phyloP scores from a whole-genome alignment of 305 asterid genomes.

The Coffea humblotiana region DNA sequence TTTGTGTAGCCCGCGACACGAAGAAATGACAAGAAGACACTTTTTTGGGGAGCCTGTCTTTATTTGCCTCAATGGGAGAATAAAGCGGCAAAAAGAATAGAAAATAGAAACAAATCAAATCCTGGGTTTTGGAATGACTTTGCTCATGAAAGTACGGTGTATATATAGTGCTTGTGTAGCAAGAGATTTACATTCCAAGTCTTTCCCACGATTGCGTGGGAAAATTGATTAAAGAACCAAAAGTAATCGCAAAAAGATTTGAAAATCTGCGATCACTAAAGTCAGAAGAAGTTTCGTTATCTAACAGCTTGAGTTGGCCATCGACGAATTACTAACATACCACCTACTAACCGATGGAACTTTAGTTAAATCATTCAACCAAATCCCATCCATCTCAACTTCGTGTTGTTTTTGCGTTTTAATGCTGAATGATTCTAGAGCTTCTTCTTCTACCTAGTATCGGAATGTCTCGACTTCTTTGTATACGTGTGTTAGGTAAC shows the following conservation, averaged over 20 bases:
- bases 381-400: background rate
- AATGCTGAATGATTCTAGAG: background rate
- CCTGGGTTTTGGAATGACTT: background rate
- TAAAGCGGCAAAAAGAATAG: background rate
- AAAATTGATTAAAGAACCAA: background rate
- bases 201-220: constrained; percentile 14
- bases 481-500: background rate
- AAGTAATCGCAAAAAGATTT: background rate
- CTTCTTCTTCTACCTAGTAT: background rate
- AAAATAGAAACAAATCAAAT: background rate
- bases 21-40: background rate
- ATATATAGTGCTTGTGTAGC: background rate
- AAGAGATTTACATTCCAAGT: background rate
- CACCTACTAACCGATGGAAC: background rate
- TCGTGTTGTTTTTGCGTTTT: background rate
- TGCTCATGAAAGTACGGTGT: background rate
- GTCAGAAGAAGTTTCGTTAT: constrained; percentile 22
- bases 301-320: constrained; percentile 25
- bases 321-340: constrained; percentile 1
- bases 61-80: background rate
- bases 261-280: background rate
- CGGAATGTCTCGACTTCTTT: background rate
- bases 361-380: background rate
- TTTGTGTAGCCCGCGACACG: background rate
- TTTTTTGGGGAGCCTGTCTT: background rate